Evolutionary conservation across 192 early-diverging fungal species (phyloP).

Genomic region (Coemansia asiatica): DNA sequence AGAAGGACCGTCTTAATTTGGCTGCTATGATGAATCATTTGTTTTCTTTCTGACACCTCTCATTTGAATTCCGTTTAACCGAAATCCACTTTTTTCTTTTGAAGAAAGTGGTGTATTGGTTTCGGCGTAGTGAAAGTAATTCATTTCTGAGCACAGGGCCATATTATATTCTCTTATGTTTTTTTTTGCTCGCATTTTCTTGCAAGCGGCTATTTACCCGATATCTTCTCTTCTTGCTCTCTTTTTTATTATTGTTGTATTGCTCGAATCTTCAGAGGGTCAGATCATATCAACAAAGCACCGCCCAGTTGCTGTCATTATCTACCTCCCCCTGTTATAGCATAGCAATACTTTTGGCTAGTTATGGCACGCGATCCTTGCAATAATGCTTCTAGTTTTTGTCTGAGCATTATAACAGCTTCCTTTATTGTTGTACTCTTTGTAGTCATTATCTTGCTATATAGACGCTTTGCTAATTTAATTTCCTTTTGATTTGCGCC

Average conservation of each 20-base stretch:
- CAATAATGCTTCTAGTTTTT: too few species aligned
- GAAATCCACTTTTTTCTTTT: neutral
- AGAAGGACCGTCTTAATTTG: neutral
- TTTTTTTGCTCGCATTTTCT: neutral
- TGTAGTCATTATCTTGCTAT: too few species aligned
- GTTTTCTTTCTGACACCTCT: conserved; percentile 59
- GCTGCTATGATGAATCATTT: conserved; percentile 52
- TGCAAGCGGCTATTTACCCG: neutral
- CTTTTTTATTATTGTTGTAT: neutral
- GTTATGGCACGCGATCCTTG: too few species aligned
- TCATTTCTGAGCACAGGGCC: conserved; percentile 36
- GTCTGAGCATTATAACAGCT: neutral
- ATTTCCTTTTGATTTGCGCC: neutral
- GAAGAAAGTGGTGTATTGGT: neutral
- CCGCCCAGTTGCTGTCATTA: neutral
- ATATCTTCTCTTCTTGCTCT: too few species aligned
- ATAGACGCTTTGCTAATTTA: neutral
- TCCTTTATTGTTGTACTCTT: too few species aligned
- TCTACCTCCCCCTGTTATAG: too few species aligned
- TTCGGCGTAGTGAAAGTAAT: conserved; percentile 33
- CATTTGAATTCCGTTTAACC: conserved; percentile 50
- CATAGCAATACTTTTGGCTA: too few species aligned
- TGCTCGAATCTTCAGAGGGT: neutral
- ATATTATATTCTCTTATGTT: neutral
- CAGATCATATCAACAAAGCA: neutral